A percentile compares a stretch with the other conserved stretches of the same genome.
These are phyloP conservation scores for Arthroderma sp. DNA, from an alignment of 2,329 filamentous ascomycete species.

Conservation along the genomic window DNA sequence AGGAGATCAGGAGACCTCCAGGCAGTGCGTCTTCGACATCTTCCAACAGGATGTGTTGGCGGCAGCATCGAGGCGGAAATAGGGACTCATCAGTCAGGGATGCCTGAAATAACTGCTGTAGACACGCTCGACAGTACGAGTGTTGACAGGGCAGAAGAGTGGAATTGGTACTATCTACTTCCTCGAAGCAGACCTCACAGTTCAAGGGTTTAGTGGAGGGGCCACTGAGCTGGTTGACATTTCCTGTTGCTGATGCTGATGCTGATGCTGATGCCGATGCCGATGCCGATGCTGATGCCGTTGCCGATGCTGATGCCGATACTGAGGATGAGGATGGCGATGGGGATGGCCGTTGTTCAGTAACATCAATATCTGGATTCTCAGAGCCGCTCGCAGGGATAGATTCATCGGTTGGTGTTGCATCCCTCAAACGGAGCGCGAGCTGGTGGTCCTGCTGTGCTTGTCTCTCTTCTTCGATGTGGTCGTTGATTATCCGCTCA, in stretches of 20 bases:
- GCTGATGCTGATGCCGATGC: no score
- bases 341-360: background rate
- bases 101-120: slow-evolving; percentile 35
- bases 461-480: background rate
- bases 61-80: slow-evolving; percentile 47
- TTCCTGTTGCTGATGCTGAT: no score
- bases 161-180: background rate
- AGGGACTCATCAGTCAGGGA: slow-evolving; percentile 40
- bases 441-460: background rate
- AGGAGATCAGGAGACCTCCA: slow-evolving; percentile 25
- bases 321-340: no score
- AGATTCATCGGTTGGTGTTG: background rate
- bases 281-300: no score
- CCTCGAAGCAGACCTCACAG: background rate
- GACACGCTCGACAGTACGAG: slow-evolving; percentile 42
- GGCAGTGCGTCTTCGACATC: slow-evolving; percentile 27
- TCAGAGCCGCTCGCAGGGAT: no score
- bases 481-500: background rate
- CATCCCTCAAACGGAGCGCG: background rate
- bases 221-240: no score
- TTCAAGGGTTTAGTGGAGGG: background rate
- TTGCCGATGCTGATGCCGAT: no score
- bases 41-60: slow-evolving; percentile 30
- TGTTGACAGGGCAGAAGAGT: slow-evolving; percentile 28
- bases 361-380: background rate